phyloP scores from a whole-genome alignment of 1,139 yeast species.

The Taiozyma sp. region DNA sequence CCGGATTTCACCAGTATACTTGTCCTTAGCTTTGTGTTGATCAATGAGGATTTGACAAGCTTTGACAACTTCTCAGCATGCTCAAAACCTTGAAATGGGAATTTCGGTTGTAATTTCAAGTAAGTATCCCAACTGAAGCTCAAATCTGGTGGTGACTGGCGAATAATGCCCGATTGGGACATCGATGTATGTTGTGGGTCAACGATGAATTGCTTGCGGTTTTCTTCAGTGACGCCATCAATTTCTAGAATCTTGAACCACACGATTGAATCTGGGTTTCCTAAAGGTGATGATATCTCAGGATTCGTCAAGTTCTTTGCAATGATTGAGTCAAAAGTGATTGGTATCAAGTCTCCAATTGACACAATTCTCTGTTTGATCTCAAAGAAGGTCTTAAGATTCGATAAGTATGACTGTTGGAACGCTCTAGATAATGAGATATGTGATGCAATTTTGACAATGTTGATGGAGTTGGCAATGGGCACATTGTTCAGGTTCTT shows the following conservation, averaged over 20 bases:
- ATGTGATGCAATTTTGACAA: slow-evolving; percentile 68
- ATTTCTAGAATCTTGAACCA: slow-evolving; percentile 64
- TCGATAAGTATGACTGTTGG: slow-evolving; percentile 64
- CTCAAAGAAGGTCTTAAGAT: slow-evolving; percentile 57
- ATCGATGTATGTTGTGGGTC: slow-evolving; percentile 41
- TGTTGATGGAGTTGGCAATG: slow-evolving; percentile 30
- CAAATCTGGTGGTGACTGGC: slow-evolving; percentile 30
- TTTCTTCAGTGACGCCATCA: slow-evolving; percentile 26
- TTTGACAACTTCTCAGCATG: slow-evolving; percentile 49
- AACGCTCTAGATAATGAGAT: slow-evolving; percentile 59
- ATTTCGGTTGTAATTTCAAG: slow-evolving; percentile 31
- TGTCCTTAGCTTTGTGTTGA: slow-evolving; percentile 42
- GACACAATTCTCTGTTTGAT: slow-evolving; percentile 50
- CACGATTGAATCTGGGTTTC: slow-evolving; percentile 69
- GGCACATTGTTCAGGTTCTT: slow-evolving; percentile 12
- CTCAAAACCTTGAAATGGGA: slow-evolving; percentile 35
- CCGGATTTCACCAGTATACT: slow-evolving; percentile 63
- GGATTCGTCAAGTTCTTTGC: slow-evolving; percentile 46
- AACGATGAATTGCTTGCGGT: slow-evolving; percentile 44
- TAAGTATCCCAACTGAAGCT: slow-evolving; percentile 46
- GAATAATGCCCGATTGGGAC: slow-evolving; percentile 31
- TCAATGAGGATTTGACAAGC: slow-evolving; percentile 41
- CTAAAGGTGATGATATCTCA: slow-evolving; percentile 39
- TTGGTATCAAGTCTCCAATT: slow-evolving; percentile 64
- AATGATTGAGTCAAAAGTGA: slow-evolving; percentile 67